Base-by-base conservation (phyloP, 352 stramenopile species). In the Salisapilia sapeloensis region DNA sequence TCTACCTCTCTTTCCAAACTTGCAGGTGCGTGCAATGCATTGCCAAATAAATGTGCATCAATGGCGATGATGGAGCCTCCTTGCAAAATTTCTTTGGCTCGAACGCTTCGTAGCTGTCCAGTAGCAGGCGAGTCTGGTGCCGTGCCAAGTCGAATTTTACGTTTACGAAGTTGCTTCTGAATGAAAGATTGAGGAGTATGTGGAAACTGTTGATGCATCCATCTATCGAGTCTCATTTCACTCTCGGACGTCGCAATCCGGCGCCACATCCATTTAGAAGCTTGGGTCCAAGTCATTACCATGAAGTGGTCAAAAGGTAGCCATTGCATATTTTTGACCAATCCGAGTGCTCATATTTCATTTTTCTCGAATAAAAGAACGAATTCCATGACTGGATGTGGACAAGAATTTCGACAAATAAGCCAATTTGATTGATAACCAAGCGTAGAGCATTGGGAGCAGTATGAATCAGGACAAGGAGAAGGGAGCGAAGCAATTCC, bases 151-250 rank as follows among this genome's bases (percentile, higher is more conserved):
- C 62, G 64, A 47, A 84, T 80, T 48, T 72, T 66, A 45, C 64
- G 62, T 42, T 76, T 67, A 9, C 69, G 62, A 9, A 84, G 38
- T 35, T 76, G 59, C 37, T 42, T 47, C 48, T 84, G 69, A 19
- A 81, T 25, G 20, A 81, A 60, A 29, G 60, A 69, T 30, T 81
- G 56, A 25, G 69, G 50, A 6, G 63, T 36, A 0, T 28, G 28
- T 8, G 62, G 62, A 34, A 81, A 81, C 21, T 74, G 53, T 15
- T 42, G 50, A 0, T 49, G 41, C 29, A 84, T 48, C 64, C 69
- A 84, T 3, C 69, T 64, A 27, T 84, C 69, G 13, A 81, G 48
- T 18, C 64, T 64, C 45, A 78, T 69, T 34, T 70, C 60, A 18
- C 50, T 44, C 44, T 84, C 64, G 12, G 46, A 17, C n/a, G 50